Evolutionary conservation across 768 basidiomycete genomes (phyloP).

Genomic region (Tephrocybe sp.): DNA sequence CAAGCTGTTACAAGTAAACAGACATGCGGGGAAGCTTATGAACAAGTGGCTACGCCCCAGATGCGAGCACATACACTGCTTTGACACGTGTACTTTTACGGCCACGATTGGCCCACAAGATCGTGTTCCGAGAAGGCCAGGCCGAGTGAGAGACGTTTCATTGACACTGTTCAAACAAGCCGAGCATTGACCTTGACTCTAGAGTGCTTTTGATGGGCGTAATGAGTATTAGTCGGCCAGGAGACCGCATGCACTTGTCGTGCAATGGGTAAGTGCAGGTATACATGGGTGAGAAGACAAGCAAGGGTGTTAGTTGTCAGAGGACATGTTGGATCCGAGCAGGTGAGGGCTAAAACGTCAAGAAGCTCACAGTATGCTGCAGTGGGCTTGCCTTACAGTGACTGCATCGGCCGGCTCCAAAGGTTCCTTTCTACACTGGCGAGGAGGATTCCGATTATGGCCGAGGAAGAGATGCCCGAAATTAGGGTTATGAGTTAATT

Average conservation of each 20-base stretch:
- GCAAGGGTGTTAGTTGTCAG: too few species aligned
- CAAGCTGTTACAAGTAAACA: neutral
- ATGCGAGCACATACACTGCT: neutral
- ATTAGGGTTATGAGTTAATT: constrained; percentile 15
- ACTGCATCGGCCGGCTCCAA: constrained; percentile 8
- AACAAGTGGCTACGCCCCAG: neutral
- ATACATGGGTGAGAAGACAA: neutral
- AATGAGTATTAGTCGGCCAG: too few species aligned
- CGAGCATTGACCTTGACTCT: too few species aligned
- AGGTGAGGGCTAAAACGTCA: neutral
- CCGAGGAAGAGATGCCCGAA: constrained; percentile 6
- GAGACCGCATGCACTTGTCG: too few species aligned
- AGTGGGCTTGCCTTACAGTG: neutral
- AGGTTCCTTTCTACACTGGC: neutral
- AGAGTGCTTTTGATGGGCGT: too few species aligned
- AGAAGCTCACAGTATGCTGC: neutral
- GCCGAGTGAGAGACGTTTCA: too few species aligned
- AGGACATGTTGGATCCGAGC: too few species aligned
- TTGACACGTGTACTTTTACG: neutral
- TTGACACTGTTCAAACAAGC: too few species aligned
- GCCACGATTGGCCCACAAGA: too few species aligned
- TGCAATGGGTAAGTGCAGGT: too few species aligned
- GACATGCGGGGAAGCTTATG: neutral
- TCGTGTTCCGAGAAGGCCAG: too few species aligned
- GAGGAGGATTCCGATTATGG: constrained; percentile 7